Conservation (phyloP, 2,329 filamentous ascomycete species). For the Blastomyces emzantsi region DNA sequence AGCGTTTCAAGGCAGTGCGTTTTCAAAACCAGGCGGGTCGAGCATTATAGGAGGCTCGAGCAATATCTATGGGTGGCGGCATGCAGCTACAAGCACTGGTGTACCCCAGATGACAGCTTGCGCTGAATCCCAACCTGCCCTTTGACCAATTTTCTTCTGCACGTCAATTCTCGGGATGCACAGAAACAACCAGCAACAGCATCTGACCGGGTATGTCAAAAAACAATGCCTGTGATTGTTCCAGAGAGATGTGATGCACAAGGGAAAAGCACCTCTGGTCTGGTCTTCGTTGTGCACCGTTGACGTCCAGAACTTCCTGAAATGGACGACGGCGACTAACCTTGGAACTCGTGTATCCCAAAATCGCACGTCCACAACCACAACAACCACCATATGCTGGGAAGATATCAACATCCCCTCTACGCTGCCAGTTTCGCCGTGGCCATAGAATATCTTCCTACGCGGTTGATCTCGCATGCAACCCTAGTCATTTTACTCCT, state of each 20-base stretch:
- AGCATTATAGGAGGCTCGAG: neutral
- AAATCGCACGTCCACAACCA: neutral
- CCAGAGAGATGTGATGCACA: neutral
- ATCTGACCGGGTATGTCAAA: neutral
- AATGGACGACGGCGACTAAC: neutral
- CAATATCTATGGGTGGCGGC: neutral
- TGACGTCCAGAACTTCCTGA: conserved; percentile 5
- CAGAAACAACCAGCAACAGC: neutral
- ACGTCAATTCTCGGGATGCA: neutral
- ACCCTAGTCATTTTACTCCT: neutral
- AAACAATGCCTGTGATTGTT: neutral
- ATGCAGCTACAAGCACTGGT: neutral
- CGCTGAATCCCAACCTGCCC: neutral
- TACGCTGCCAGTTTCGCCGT: neutral
- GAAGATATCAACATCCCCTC: neutral
- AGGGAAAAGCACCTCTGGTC: neutral
- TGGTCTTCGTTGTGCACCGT: neutral
- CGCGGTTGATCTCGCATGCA: neutral
- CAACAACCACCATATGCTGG: neutral
- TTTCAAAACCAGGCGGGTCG: neutral
- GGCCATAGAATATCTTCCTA: neutral
- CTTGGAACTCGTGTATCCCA: conserved; percentile 6
- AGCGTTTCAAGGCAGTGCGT: neutral
- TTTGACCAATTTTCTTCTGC: neutral
- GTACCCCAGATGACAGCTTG: neutral